These are phyloP conservation scores for Scytalidium lignicola DNA, from an alignment of 2,329 filamentous ascomycete genomes.

Conservation along the genomic window DNA sequence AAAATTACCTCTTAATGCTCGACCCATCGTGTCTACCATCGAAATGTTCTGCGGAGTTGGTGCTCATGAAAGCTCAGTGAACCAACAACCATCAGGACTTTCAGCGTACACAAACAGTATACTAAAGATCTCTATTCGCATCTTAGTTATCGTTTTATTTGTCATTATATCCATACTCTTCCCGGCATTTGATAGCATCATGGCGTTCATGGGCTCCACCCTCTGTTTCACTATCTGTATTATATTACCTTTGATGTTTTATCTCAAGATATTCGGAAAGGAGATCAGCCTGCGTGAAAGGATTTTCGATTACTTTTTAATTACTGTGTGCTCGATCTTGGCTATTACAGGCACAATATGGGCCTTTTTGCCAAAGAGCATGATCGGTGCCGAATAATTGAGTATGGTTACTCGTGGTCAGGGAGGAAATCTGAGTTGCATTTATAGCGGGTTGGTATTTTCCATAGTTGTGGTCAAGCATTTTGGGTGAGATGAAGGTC, in stretches of 20 bases:
- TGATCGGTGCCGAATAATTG: slow-evolving; percentile 51
- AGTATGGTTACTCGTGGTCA: not conserved
- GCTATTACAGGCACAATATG: slow-evolving; percentile 77
- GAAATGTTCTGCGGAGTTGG: slow-evolving; percentile 74
- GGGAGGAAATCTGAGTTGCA: no score
- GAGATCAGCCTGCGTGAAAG: slow-evolving; percentile 63
- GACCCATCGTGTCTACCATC: slow-evolving; percentile 79
- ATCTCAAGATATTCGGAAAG: slow-evolving; percentile 79
- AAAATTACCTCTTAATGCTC: slow-evolving; percentile 86
- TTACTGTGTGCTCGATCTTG: slow-evolving; percentile 63
- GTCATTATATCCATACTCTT: slow-evolving; percentile 68
- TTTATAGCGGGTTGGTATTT: no score
- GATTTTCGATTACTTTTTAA: slow-evolving; percentile 60
- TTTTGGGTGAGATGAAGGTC: no score
- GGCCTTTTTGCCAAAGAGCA: slow-evolving; percentile 77
- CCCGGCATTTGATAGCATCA: slow-evolving; percentile 65
- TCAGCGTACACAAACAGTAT: slow-evolving; percentile 52
- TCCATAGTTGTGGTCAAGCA: no score
- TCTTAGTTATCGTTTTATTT: slow-evolving; percentile 65
- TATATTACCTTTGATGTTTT: slow-evolving; percentile 82
- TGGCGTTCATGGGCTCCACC: slow-evolving; percentile 76
- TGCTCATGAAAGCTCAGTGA: slow-evolving; percentile 34
- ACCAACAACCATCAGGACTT: slow-evolving; percentile 44
- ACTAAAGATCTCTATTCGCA: slow-evolving; percentile 55
- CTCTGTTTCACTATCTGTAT: slow-evolving; percentile 94